phyloP scores from a whole-genome alignment of 306 rosid species.

The Fragaria ananassa region DNA sequence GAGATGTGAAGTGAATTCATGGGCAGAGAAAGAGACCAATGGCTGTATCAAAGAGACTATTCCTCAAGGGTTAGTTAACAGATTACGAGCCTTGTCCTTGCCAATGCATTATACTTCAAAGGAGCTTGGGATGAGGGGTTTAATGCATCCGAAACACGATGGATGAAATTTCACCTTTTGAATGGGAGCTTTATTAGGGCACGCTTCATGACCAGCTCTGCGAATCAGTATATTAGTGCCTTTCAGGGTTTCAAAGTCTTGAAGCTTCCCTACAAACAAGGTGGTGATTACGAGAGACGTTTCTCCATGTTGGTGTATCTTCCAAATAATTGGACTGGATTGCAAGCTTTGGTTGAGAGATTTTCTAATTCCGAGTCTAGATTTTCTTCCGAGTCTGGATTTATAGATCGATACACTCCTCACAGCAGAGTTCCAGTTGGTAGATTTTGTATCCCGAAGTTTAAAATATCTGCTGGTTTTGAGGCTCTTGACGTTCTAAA shows the following conservation, averaged over 20 bases:
- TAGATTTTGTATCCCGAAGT: slow-evolving; percentile 26
- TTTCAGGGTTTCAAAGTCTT: not conserved
- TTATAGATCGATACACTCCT: slow-evolving; percentile 1
- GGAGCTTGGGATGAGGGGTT: slow-evolving; percentile 21
- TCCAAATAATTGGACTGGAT: slow-evolving; percentile 24
- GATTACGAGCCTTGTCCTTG: not conserved
- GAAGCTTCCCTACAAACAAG: slow-evolving; percentile 11
- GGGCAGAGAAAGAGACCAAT: not conserved
- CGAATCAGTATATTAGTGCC: not conserved
- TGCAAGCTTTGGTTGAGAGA: slow-evolving; percentile 6
- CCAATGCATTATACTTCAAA: slow-evolving; percentile 33
- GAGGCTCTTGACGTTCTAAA: not conserved
- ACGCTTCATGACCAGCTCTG: slow-evolving; percentile 16
- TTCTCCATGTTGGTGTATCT: slow-evolving; percentile 30
- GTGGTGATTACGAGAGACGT: not conserved
- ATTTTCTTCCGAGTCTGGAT: not conserved
- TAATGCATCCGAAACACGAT: not conserved
- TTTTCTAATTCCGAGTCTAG: too few species aligned
- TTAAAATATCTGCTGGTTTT: slow-evolving; percentile 17
- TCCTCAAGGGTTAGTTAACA: not conserved
- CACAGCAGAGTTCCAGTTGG: fast-evolving
- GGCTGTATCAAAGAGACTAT: not conserved
- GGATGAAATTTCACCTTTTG: slow-evolving; percentile 5
- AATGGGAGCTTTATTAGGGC: not conserved
- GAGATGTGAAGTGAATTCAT: not conserved